Conservation (phyloP, 2,329 filamentous ascomycete genomes). For the Akanthomyces dipterigenus region DNA sequence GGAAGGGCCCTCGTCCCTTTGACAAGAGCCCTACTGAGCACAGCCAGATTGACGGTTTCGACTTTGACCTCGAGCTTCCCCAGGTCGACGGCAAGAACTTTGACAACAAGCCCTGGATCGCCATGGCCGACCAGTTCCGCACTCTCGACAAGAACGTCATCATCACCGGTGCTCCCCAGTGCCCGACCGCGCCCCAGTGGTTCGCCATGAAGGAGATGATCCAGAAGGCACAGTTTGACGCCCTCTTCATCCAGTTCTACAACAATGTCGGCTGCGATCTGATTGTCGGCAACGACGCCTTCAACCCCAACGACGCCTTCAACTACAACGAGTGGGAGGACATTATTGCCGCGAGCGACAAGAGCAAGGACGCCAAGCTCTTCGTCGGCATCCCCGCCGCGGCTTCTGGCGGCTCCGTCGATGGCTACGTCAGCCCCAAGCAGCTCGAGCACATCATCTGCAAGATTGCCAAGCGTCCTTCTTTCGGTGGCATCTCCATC, state of each 20-base stretch:
- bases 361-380: constrained; percentile 36
- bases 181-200: constrained; percentile 23
- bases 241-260: constrained; percentile 43
- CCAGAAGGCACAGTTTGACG: constrained; percentile 33
- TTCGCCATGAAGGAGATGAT: constrained; percentile 33
- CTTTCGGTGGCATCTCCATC: constrained; percentile 40
- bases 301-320: constrained; percentile 27
- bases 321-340: constrained; percentile 38
- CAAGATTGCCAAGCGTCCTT: constrained; percentile 26
- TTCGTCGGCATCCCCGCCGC: constrained; percentile 37
- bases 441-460: constrained; percentile 33
- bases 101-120: constrained; percentile 30
- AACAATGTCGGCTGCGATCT: constrained; percentile 37
- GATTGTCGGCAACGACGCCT: constrained; percentile 22
- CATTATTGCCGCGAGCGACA: constrained; percentile 25
- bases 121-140: constrained; percentile 31
- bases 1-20: constrained; percentile 32
- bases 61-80: constrained; percentile 34
- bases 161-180: constrained; percentile 41
- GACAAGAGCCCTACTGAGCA: constrained; percentile 22
- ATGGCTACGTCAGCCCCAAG: constrained; percentile 29
- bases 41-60: constrained; percentile 33
- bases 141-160: constrained; percentile 23
- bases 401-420: constrained; percentile 18
- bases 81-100: constrained; percentile 21